Evolutionary conservation across 345 rosid genomes (phyloP), one percentile per base, ranked within the genome.

Genomic region (Capsella bursapastoris): DNA sequence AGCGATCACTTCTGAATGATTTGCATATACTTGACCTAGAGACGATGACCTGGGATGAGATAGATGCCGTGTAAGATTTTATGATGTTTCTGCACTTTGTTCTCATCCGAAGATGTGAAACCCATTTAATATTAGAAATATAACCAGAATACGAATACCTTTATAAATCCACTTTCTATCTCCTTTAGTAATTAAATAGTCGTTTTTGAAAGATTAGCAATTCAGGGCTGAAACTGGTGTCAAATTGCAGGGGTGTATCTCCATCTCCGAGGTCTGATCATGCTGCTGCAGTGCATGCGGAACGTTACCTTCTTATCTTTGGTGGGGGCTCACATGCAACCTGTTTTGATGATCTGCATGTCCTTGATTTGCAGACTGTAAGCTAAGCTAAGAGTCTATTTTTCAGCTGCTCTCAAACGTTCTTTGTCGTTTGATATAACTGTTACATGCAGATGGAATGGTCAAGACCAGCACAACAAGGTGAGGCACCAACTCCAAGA

Each of bases 231-330:
- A 53, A 49, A 58, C 58, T 56, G 48, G 11, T 47, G 69, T 67
- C 41, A 79, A 60, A 72, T 69, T 86, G 71, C 86, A 96, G 99
- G 73, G 99, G 99, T 48, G 78, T 66, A 60, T 87, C 96, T 82
- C 99, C 99, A 71, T 87, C 98, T 78, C 99, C 99, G 53, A 88
- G 99, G 79, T 90, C 99, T 72, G 99, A 90, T 83, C 98, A 96
- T 82, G 84, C 95, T 79, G 97, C 98, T 81, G 97, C 99, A 38
- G 92, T 96, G 66, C 98, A 96, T 78, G 97, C 93, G 9, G 98
- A 92, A 34, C 95, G 97, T 44, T 96, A 84, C 82, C 90, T 96
- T 83, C 95, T 92, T 71, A 96, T 96, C 41, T 96, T 92, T 79
- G 99, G 99, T 7, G 99, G 99, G 57, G 96, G 98, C 59, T 96